Percentiles rank a stretch among this genome's conserved stretches.
These are phyloP conservation scores for Favolaschia claudopus DNA, from an alignment of 768 basidiomycete genomes.

Conservation along the genomic window DNA sequence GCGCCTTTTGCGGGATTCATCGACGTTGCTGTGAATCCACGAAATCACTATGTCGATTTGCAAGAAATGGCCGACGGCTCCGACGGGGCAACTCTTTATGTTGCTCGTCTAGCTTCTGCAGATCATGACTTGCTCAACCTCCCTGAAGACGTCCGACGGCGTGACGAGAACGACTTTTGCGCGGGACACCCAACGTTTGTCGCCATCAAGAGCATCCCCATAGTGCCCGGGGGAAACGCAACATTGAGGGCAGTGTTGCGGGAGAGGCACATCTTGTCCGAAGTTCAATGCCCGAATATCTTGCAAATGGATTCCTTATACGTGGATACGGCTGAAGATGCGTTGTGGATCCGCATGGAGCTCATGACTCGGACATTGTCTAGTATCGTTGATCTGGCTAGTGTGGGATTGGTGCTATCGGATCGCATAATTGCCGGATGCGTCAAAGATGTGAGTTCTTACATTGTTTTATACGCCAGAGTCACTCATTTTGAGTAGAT, in stretches of 20 bases:
- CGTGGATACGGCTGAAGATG: conserved; percentile 45
- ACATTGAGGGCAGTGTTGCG: conserved; percentile 54
- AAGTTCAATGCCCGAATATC: conserved; percentile 50
- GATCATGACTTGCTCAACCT: neutral
- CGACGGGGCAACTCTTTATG: conserved; percentile 53
- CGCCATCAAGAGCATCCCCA: conserved; percentile 60
- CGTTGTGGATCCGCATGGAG: conserved; percentile 68
- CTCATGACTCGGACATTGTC: conserved; percentile 67
- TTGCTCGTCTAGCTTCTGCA: neutral
- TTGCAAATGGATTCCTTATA: conserved; percentile 55
- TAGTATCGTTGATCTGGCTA: conserved; percentile 55
- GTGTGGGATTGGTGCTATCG: conserved; percentile 50
- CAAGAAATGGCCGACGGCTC: conserved; percentile 64
- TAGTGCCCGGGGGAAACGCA: conserved; percentile 42
- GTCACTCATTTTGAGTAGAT: conserved; percentile 39
- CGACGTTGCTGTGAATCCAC: conserved; percentile 47
- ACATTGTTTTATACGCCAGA: neutral
- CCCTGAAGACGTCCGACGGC: neutral
- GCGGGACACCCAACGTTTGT: conserved; percentile 37
- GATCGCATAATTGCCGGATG: conserved; percentile 59
- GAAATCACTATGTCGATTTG: conserved; percentile 49
- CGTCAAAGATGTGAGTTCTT: conserved; percentile 53
- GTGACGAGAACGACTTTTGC: neutral
- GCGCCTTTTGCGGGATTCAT: conserved; percentile 48
- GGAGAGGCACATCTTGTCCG: conserved; percentile 50